Evolutionary conservation across 176 grass and related monocot species (phyloP).

Genomic region (Dendrocalamus sinicus): DNA sequence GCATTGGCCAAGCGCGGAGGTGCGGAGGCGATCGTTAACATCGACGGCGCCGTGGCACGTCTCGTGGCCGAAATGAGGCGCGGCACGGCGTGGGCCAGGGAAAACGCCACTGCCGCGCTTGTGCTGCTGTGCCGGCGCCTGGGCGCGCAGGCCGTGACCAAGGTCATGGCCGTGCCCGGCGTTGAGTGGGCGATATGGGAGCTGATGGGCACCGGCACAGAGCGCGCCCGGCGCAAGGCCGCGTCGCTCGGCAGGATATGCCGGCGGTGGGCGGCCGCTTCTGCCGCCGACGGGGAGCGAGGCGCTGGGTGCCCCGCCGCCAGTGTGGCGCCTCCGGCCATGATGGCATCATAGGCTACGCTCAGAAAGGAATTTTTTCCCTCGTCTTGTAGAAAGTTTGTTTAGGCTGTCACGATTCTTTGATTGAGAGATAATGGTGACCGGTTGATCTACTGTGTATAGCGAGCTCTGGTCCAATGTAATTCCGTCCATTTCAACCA

Average conservation of each 20-base stretch:
- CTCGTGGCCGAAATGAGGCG: constrained; percentile 67
- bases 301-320: constrained; percentile 53
- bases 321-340: constrained; percentile 53
- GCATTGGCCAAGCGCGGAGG: constrained; percentile 80
- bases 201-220: constrained; percentile 88
- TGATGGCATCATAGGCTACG: constrained; percentile 51
- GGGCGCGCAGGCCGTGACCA: constrained; percentile 50
- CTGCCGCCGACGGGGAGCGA: constrained; percentile 61
- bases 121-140: constrained; percentile 81
- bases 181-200: constrained; percentile 99
- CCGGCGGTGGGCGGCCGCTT: constrained; percentile 71
- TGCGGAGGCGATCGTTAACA: constrained; percentile 68
- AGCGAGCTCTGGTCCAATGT: constrained; percentile 23
- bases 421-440: constrained; percentile 38
- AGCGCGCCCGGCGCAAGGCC: constrained; percentile 81
- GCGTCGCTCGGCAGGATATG: constrained; percentile 87
- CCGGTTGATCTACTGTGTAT: constrained; percentile 51
- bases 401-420: constrained; percentile 51
- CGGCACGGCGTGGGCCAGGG: constrained; percentile 72
- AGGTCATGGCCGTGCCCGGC: constrained; percentile 71
- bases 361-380: not conserved
- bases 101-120: constrained; percentile 74
- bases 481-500: not conserved
- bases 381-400: constrained; percentile 37
- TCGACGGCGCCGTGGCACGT: constrained; percentile 52